Percentiles rank a stretch among this genome's conserved stretches.
phyloP scores from a whole-genome alignment of 441 rosid genomes.

The Jatropha multifida region DNA sequence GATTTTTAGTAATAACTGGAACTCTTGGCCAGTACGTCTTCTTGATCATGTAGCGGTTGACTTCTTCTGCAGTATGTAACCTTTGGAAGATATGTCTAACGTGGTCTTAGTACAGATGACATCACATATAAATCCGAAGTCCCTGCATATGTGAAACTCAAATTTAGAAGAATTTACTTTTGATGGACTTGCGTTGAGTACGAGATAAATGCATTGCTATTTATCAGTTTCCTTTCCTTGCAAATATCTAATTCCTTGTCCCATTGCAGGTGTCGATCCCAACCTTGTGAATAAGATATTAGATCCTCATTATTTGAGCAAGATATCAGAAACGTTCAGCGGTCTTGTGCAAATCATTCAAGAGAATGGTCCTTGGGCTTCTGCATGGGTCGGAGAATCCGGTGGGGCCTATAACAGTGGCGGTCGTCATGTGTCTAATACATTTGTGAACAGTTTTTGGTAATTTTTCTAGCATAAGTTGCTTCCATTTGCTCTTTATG shows the following conservation, averaged over 20 bases:
- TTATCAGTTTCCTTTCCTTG: conserved; percentile 1
- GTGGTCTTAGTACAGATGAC: background rate
- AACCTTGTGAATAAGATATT: conserved; percentile 65
- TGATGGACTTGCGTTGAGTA: background rate
- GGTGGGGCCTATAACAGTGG: conserved; percentile 99
- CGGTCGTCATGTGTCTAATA: conserved; percentile 73
- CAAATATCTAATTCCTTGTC: conserved; percentile 5
- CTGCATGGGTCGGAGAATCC: conserved; percentile 98
- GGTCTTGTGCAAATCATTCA: conserved; percentile 51
- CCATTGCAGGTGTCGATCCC: conserved; percentile 73
- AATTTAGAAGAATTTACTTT: background rate
- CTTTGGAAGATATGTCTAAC: background rate
- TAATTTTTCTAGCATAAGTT: conserved; percentile 25
- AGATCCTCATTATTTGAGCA: conserved; percentile 67
- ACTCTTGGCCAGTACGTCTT: background rate
- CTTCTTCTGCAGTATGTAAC: background rate
- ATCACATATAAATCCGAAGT: background rate
- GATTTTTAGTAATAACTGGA: background rate
- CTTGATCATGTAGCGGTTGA: background rate
- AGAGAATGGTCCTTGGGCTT: conserved; percentile 78
- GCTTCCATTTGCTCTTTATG: background rate
- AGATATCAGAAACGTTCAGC: conserved; percentile 58
- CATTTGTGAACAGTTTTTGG: conserved; percentile 95
- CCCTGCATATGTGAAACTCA: background rate
- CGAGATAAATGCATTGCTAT: conserved; percentile 3